Conservation (phyloP, 73 alveolate genomes). For the Paramecium tetraurelia region DNA sequence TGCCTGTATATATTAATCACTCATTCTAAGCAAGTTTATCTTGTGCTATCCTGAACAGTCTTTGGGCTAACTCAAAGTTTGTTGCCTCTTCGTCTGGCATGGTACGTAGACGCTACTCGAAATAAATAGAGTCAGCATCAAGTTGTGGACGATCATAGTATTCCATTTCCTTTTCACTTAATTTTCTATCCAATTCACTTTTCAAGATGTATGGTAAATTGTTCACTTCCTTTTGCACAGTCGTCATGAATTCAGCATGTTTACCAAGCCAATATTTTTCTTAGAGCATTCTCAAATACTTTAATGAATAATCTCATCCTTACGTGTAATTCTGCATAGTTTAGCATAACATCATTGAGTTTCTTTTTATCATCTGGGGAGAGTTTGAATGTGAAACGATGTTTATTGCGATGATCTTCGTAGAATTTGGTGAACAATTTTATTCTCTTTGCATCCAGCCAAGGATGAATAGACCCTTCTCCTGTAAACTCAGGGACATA, state of each 20-base stretch:
- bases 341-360: not conserved
- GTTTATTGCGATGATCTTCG: conserved; percentile 18
- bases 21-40: conserved; percentile 16
- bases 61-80: not conserved
- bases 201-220: not conserved
- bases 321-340: conserved; percentile 14
- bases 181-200: conserved; percentile 13
- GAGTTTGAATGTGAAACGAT: not conserved
- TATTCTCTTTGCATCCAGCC: conserved; percentile 28
- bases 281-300: conserved; percentile 41
- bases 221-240: not conserved
- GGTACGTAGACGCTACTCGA: not conserved
- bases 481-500: conserved; percentile 52
- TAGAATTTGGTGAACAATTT: not conserved
- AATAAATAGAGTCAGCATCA: not conserved
- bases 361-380: not conserved
- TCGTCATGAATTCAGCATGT: not conserved
- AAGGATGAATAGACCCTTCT: conserved; percentile 36
- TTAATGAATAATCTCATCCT: not conserved
- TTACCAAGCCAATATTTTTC: conserved; percentile 9
- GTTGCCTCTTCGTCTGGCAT: conserved; percentile 6
- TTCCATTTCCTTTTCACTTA: conserved; percentile 31
- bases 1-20: not conserved
- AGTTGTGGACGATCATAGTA: conserved; percentile 32
- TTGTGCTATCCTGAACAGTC: not conserved